Evolutionary conservation across 1,284 basidiomycete genomes (phyloP).

Genomic region (Cutaneotrichosporon dermatis): DNA sequence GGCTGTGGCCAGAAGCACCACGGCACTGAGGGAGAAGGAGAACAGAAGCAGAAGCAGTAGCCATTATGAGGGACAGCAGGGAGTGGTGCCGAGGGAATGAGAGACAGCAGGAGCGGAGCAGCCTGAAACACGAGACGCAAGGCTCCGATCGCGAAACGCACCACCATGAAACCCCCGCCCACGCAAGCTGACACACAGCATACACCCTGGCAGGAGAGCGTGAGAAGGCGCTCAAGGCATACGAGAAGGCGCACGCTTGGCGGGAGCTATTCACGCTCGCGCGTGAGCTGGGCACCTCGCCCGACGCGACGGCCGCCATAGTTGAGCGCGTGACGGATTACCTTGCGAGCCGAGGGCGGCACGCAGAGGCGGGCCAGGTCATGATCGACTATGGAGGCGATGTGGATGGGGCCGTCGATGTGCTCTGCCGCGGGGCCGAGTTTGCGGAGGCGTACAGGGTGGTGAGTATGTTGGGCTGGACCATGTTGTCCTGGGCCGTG

Average conservation of each 20-base stretch:
- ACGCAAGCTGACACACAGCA: conserved; percentile 51
- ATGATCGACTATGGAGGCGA: conserved; percentile 81
- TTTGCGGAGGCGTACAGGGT: conserved; percentile 83
- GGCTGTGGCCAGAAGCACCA: not conserved
- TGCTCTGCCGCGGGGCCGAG: conserved; percentile 71
- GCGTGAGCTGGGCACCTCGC: conserved; percentile 48
- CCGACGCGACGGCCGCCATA: conserved; percentile 59
- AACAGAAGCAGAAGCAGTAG: too few relatives aligned
- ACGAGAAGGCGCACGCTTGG: conserved; percentile 83
- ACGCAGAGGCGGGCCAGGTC: conserved; percentile 74
- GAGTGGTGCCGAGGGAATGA: too few relatives aligned
- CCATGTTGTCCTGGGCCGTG: too few relatives aligned
- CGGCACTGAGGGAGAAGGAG: too few relatives aligned
- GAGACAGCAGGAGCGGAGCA: not conserved
- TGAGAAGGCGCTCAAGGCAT: conserved; percentile 73
- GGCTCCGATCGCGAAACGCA: not conserved
- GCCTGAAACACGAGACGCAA: too few relatives aligned
- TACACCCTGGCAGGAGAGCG: conserved; percentile 64
- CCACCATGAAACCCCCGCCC: not conserved
- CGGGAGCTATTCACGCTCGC: conserved; percentile 83
- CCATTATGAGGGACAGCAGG: too few relatives aligned
- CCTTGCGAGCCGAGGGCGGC: conserved; percentile 69
- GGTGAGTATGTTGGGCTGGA: conserved; percentile 51
- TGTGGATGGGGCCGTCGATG: conserved; percentile 69
- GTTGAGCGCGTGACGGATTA: conserved; percentile 76